Evolutionary conservation across 2,329 filamentous ascomycete genomes (phyloP).

Genomic region (Ambrosiella beaveri): DNA sequence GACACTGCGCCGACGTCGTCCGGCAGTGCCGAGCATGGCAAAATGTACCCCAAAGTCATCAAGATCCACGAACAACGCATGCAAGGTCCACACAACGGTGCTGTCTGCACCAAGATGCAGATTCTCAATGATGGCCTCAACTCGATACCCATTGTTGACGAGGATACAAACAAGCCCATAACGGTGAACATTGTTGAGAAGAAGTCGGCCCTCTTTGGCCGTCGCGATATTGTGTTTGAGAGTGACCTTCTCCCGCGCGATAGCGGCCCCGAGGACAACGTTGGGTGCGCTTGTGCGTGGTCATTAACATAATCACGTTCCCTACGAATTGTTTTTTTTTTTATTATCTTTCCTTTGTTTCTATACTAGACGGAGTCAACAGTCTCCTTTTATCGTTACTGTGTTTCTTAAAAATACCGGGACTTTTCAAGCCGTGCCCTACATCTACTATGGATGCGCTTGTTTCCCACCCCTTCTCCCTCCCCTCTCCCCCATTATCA

Average conservation of each 20-base stretch:
- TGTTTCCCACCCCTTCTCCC: background rate
- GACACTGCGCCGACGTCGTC: background rate
- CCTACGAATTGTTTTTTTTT: background rate
- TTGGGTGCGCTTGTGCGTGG: constrained; percentile 10
- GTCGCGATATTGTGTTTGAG: constrained; percentile 1
- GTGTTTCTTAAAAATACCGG: background rate
- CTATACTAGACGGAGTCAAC: constrained; percentile 8
- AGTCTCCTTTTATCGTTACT: constrained; percentile 7
- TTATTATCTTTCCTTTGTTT: constrained; percentile 1
- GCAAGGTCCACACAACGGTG: constrained; percentile 17
- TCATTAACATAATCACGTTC: constrained; percentile 4
- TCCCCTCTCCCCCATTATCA: background rate
- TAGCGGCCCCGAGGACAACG: background rate
- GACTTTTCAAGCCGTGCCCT: background rate
- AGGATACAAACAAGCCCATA: constrained; percentile 23
- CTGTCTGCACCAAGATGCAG: constrained; percentile 30
- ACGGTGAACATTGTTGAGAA: constrained; percentile 29
- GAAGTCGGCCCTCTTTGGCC: background rate
- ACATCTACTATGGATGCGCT: background rate
- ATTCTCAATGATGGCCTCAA: constrained; percentile 24
- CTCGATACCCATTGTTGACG: constrained; percentile 22
- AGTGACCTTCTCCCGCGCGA: background rate
- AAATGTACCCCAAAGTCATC: constrained; percentile 31
- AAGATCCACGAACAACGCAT: constrained; percentile 39
- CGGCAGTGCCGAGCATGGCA: background rate